A percentile compares a stretch with the other conserved stretches of the same genome.
These are phyloP conservation scores for Rhodomyrtus tomentosa DNA, from an alignment of 345 rosid genomes.

Conservation along the genomic window DNA sequence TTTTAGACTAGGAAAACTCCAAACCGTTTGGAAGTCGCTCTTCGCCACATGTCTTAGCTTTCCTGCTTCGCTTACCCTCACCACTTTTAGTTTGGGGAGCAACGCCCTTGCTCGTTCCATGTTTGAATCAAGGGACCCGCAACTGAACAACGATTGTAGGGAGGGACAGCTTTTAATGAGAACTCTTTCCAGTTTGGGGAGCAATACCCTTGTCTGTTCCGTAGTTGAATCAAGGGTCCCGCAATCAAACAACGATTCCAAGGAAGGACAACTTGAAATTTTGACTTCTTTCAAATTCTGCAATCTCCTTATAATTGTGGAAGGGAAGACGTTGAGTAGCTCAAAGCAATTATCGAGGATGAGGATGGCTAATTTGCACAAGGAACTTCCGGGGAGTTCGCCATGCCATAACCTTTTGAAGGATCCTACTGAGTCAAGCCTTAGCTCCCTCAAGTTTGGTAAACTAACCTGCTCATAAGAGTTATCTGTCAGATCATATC, in stretches of 20 bases:
- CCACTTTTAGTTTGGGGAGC: neutral
- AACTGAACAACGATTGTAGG: accelerated
- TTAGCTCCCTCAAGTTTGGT: neutral
- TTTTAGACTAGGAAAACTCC: neutral
- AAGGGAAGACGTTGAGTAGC: no score
- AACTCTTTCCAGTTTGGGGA: neutral
- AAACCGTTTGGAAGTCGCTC: neutral
- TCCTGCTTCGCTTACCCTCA: accelerated
- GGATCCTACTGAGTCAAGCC: no score
- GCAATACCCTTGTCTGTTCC: accelerated
- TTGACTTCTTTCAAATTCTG: no score
- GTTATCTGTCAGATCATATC: accelerated
- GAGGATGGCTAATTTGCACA: no score
- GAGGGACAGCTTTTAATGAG: accelerated
- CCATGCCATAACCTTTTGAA: no score
- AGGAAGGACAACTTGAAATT: accelerated
- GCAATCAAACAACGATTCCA: neutral
- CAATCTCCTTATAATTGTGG: no score
- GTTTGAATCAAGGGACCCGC: neutral
- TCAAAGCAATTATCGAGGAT: no score
- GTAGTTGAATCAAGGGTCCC: accelerated
- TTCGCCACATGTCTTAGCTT: neutral
- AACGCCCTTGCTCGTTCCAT: accelerated
- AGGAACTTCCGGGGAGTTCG: no score
- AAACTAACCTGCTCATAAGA: neutral